A percentile compares a stretch with the other conserved stretches of the same genome.
Evolutionary conservation across 345 rosid species (phyloP).

Genomic region (Tarenaya hassleriana): DNA sequence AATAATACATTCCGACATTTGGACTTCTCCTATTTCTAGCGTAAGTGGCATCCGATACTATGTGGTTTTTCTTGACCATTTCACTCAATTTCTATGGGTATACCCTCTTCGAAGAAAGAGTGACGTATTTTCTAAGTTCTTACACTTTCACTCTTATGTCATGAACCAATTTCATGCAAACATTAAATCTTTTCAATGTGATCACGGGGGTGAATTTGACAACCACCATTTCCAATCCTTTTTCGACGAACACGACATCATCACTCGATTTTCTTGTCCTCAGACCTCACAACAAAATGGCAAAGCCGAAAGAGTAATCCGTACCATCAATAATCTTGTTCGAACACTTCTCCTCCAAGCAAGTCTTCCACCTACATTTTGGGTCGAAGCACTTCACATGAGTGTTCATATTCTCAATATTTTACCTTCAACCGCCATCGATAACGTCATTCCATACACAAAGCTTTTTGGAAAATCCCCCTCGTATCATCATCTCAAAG

Average conservation of each 20-base stretch:
- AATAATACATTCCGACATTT: too few relatives aligned
- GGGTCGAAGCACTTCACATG: not conserved
- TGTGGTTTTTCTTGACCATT: too few relatives aligned
- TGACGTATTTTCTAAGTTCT: too few relatives aligned
- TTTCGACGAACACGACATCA: not conserved
- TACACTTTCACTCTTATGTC: too few relatives aligned
- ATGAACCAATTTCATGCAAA: too few relatives aligned
- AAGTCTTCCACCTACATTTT: not conserved
- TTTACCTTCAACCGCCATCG: rapidly evolving
- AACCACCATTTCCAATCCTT: too few relatives aligned
- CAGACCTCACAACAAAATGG: not conserved
- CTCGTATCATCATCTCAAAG: not conserved
- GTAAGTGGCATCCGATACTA: too few relatives aligned
- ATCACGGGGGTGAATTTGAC: too few relatives aligned
- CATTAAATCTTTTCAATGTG: too few relatives aligned
- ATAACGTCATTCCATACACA: not conserved
- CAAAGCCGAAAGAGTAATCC: not conserved
- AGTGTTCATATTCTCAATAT: not conserved
- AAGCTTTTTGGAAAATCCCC: not conserved
- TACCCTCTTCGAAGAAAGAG: too few relatives aligned
- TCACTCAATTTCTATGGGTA: too few relatives aligned
- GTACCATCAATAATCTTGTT: rapidly evolving
- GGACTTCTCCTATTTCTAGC: too few relatives aligned
- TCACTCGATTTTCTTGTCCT: not conserved
- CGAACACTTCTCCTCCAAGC: not conserved